Evolutionary conservation across 306 rosid genomes (phyloP), one percentile per base, ranked within the genome.

Genomic region (Coriaria nepalensis): DNA sequence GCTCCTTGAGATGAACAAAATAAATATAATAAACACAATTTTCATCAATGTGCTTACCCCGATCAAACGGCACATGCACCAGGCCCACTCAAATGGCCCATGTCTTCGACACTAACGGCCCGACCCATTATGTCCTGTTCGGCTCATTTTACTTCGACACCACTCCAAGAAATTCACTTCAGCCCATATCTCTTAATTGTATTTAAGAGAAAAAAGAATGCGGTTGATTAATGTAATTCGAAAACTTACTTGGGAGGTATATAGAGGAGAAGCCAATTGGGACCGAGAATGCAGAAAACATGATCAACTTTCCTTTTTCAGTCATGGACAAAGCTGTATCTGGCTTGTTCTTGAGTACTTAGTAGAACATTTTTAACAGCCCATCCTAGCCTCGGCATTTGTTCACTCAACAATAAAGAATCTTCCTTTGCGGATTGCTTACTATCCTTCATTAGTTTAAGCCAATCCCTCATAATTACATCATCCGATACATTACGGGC

Each of bases 301-400:
- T 58, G 60, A 59, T 20, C 34, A 36, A 43, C 4, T 10, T 13
- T 4, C 6, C 13, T 50, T 45, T 34, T 60, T 63, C 52, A 80
- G 37, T 81, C 80, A 62, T 53, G 66, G 41, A 76, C 66, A 66
- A 77, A 78, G 53, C 70, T 76, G 73, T 78, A 88, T 43, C 88
- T 68, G 56, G 29, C 49, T 36, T 80, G 88, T 50, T 88, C 93
- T 50, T 53, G 61, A 55, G 67, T 33, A 13, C 79, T 76, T 60
- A 88, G 43, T 14, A 83, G 64, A 58, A 88, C 68, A 64, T 73
- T 76, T 69, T 76, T 78, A 13, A 65, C 68, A 49, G 78, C 68
- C 93, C 94, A 88, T 62, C 94, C 88, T 63, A 40, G 36, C 29
- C 51, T 69, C 45, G 62, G 7, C 73, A 88, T 72, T 50, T 80